A percentile compares a stretch with the other conserved stretches of the same genome.
phyloP scores from a whole-genome alignment of 306 rosid species.

The Prosopis cineraria region DNA sequence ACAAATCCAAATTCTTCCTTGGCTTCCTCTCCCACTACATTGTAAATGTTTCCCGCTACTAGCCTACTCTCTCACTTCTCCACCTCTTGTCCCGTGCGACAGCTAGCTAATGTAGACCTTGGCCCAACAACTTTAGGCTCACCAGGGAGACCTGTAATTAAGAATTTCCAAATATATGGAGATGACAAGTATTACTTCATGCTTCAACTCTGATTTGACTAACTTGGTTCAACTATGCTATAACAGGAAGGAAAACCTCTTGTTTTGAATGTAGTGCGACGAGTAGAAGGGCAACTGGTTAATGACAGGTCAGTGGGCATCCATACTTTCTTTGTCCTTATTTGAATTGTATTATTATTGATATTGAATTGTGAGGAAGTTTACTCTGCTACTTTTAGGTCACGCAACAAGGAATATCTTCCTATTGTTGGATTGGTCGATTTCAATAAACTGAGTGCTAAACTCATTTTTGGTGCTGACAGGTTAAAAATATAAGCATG shows the following conservation, averaged over 20 bases:
- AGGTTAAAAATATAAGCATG: conserved; percentile 49
- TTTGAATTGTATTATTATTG: background rate
- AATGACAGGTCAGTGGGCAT: conserved; percentile 59
- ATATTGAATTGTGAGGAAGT: conserved; percentile 9
- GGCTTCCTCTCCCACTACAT: too few relatives aligned
- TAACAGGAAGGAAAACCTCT: conserved; percentile 96
- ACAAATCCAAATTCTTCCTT: too few relatives aligned
- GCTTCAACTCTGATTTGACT: background rate
- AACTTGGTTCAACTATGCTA: conserved; percentile 24
- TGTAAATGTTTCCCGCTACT: too few relatives aligned
- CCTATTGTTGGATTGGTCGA: conserved; percentile 88
- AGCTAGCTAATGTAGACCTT: too few relatives aligned
- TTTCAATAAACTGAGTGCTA: conserved; percentile 89
- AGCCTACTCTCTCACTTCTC: too few relatives aligned
- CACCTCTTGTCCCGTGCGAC: too few relatives aligned
- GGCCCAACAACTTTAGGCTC: too few relatives aligned
- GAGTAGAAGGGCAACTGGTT: conserved; percentile 73
- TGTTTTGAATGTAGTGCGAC: conserved; percentile 86
- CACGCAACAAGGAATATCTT: conserved; percentile 88
- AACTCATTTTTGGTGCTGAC: conserved; percentile 90
- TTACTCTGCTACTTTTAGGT: conserved; percentile 48
- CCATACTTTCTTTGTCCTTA: conserved; percentile 7
- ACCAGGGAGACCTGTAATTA: background rate
- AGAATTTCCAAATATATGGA: background rate
- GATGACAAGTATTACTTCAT: background rate